Evolutionary conservation across 805 yeast species (phyloP), one percentile per base, ranked within the genome.

Genomic region (Kuraishia capsulata): DNA sequence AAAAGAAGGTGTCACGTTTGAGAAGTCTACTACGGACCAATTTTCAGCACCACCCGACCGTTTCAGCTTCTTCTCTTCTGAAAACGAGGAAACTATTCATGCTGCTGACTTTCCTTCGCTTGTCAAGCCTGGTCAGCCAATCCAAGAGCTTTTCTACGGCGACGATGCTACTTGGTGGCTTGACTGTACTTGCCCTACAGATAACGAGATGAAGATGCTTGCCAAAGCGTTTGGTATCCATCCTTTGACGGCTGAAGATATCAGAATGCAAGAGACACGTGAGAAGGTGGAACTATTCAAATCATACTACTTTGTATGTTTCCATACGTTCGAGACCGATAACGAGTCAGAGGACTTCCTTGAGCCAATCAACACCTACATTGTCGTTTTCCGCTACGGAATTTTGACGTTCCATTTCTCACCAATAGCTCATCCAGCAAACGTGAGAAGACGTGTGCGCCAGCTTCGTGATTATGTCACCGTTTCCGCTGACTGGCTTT

Each of bases 171-270:
- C 88, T 4, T 89, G 97, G 97, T 90, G 97, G 97, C 65, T 92
- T 33, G 97, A 92, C 57, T 88, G 97, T 55, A 67, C 78, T 31
- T 82, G 95, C 53, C 97, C 98, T 4, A 86, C 96, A 0, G 97
- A 90, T 54, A 78, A 79, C 17, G 98, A 92, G 61, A 87, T 92
- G 96, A 83, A 83, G 54, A 79, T 85, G 50, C 58, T 92, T 30
- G 81, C 96, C 8, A 89, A 89, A 51, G 92, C 97, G 0, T 90
- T 90, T 59, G 96, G 96, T 8, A 86, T 90, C 62, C 98, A 90
- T 67, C 98, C 98, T 23, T 78, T 90, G 67, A 90, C 98, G 0
- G 88, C 96, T 1, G 98, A 90, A 64, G 98, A 90, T 78, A 89
- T 90, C 46, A 69, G 96, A 41, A 84, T 87, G 76, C 95, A 89